Evolutionary conservation across 2,329 filamentous ascomycete genomes (phyloP), one percentile per base, ranked within the genome.

Genomic region (Neoascochyta sp.): DNA sequence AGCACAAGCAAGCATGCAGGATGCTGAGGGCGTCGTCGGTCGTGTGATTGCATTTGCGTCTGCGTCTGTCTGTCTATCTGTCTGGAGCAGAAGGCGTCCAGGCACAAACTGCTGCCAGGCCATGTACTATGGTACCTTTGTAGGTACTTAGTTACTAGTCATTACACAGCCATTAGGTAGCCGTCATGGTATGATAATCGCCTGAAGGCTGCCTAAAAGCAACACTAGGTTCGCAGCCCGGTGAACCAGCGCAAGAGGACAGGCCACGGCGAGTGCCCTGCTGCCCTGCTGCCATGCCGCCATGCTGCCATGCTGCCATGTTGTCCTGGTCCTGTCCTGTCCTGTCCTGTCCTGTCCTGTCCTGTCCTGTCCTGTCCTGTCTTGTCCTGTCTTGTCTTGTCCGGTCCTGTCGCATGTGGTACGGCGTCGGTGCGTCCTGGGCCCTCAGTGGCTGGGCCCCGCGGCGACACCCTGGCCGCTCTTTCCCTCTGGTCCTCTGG

Each of bases 361-460:
- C 22, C 22, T 7, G 22, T 24, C 22, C 22, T 7, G 22, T 12
- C 22, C 22, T 7, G 22, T 12, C 22, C 22, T 24, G 22, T 24
- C 22, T 14, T 24, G 22, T 12, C 15, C 32, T 25, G 32, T 11
- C 19, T n/a, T n/a, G n/a, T n/a, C n/a, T n/a, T n/a, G n/a, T n/a
- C n/a, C n/a, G n/a, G n/a, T n/a, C 23, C 27, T 16, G 12, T 29
- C 30, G 29, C 34, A 33, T 24, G 29, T 29, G 16, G 26, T 8
- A 28, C 31, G 22, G 11, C 27, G 18, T 7, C 18, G 18, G 10
- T 10, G 18, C 7, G 7, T 7, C 18, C 18, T 7, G 10, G 7
- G 18, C 18, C 18, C 7, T 7, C 18, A 20, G 7, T 7, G 18
- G 10, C 18, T 7, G 7, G 18, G 18, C 7, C 18, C 18, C 18